Evolutionary conservation across 805 yeast species (phyloP).

Genomic region (Candida easanensis): DNA sequence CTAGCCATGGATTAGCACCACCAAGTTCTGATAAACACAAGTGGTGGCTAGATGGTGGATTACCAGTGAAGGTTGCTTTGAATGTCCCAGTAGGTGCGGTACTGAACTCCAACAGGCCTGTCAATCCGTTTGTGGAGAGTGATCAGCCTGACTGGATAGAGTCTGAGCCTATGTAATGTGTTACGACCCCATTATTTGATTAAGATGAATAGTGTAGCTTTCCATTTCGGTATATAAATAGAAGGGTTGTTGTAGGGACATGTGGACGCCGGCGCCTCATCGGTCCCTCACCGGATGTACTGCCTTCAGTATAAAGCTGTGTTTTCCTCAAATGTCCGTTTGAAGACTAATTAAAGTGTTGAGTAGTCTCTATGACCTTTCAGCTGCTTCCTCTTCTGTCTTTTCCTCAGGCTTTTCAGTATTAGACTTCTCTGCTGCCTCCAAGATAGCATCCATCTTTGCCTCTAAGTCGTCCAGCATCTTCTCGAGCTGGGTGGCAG

Average conservation of each 20-base stretch:
- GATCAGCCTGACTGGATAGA: slow-evolving; percentile 30
- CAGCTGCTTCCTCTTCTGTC: neutral
- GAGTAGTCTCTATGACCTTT: too few species aligned
- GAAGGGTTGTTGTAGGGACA: too few species aligned
- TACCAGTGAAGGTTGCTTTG: slow-evolving; percentile 51
- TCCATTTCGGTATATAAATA: too few species aligned
- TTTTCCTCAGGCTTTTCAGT: too few species aligned
- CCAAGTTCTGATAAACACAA: slow-evolving; percentile 80
- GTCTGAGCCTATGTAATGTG: neutral
- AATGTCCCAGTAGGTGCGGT: slow-evolving; percentile 37
- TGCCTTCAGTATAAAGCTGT: too few species aligned
- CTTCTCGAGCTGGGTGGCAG: slow-evolving; percentile 58
- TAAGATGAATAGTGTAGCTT: too few species aligned
- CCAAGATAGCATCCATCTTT: slow-evolving; percentile 55
- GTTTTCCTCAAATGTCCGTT: too few species aligned
- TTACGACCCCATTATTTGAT: neutral
- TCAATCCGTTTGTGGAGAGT: slow-evolving; percentile 68
- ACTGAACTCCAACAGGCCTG: slow-evolving; percentile 66
- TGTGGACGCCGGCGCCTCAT: too few species aligned
- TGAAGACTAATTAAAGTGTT: too few species aligned
- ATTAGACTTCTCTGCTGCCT: slow-evolving; percentile 39
- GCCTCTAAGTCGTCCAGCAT: slow-evolving; percentile 64
- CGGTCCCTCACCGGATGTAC: too few species aligned
- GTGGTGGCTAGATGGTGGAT: slow-evolving; percentile 92
- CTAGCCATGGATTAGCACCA: slow-evolving; percentile 62